phyloP scores from a whole-genome alignment of 805 yeast genomes.

The Saccharomyces jurei region DNA sequence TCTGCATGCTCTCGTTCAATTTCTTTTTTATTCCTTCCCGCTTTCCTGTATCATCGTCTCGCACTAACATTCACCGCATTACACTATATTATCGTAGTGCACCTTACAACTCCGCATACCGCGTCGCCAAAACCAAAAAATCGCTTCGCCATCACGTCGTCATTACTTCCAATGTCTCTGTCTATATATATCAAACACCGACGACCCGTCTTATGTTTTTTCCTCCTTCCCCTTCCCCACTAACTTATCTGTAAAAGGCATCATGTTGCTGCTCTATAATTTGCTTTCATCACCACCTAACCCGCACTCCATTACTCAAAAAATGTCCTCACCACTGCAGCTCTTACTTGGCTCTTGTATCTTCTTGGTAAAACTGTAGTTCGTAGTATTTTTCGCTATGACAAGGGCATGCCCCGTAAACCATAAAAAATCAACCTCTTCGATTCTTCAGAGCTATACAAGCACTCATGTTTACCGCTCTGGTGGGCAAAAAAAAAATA shows the following conservation, averaged over 20 bases:
- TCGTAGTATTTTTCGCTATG: neutral
- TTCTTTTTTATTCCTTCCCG: constrained; percentile 1
- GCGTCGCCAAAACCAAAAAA: neutral
- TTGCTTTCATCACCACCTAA: too few species aligned
- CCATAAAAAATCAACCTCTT: neutral
- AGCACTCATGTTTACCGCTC: neutral
- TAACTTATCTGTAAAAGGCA: neutral
- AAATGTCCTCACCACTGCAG: neutral
- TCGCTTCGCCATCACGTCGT: too few species aligned
- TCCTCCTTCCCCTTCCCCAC: neutral
- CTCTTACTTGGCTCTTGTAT: neutral
- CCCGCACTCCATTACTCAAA: too few species aligned
- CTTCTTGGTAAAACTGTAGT: neutral
- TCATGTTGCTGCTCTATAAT: too few species aligned
- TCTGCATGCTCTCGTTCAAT: neutral
- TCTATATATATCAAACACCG: neutral
- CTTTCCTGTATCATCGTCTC: neutral
- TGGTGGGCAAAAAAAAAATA: neutral
- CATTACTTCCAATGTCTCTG: neutral
- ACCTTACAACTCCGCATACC: neutral
- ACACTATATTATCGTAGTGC: neutral
- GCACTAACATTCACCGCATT: constrained; percentile 1
- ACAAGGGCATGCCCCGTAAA: neutral
- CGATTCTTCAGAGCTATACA: neutral
- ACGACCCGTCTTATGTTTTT: neutral